phyloP scores from a whole-genome alignment of 1,284 basidiomycete species.

The Puccinia sorghi region DNA sequence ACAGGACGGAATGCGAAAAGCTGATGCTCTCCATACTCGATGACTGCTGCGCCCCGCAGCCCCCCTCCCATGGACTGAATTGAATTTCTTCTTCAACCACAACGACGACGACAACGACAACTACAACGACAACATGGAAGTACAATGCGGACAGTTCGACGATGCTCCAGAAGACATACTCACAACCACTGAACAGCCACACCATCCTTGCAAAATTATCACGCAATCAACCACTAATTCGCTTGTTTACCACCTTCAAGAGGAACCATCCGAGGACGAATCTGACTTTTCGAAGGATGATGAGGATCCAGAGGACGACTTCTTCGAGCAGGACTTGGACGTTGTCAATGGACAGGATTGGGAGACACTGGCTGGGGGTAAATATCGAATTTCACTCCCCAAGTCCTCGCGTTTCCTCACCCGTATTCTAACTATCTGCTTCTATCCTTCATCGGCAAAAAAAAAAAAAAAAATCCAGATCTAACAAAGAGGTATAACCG shows the following conservation, averaged over 20 bases:
- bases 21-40: no score
- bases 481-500: conserved; percentile 97
- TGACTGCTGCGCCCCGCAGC: no score
- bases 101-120: not conserved
- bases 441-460: not conserved
- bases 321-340: conserved; percentile 51
- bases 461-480: conserved; percentile 65
- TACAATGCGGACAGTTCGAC: conserved; percentile 26
- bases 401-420: not conserved
- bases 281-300: conserved; percentile 61
- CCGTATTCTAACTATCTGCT: not conserved
- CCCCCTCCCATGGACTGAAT: no score
- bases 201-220: not conserved
- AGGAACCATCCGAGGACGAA: conserved; percentile 54
- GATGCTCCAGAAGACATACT: conserved; percentile 28
- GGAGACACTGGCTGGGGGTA: conserved; percentile 78
- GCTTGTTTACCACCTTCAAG: conserved; percentile 33
- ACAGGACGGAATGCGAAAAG: no score
- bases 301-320: conserved; percentile 61
- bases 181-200: not conserved
- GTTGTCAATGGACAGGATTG: conserved; percentile 73
- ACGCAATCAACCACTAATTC: not conserved
- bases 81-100: not conserved
- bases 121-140: not conserved
- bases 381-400: conserved; percentile 51